Conservation (phyloP, 164 flowering plant species). For the Piper longum region DNA sequence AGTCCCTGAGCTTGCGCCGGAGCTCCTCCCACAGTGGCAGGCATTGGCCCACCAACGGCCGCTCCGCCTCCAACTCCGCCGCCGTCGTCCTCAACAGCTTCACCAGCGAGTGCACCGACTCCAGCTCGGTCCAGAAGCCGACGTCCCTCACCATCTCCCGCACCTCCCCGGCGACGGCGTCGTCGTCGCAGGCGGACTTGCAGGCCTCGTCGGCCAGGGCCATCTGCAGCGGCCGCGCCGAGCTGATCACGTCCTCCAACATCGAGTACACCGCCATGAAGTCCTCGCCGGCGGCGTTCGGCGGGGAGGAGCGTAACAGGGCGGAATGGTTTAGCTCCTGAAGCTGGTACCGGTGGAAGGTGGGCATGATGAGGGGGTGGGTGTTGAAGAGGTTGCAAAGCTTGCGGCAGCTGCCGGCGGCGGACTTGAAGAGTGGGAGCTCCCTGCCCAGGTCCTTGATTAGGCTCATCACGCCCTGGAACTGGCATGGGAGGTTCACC, state of each 20-base stretch:
- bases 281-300: background rate
- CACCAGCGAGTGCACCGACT: slow-evolving; percentile 5
- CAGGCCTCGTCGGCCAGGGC: background rate
- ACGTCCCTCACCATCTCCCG: background rate
- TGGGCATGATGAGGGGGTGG: background rate
- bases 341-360: background rate
- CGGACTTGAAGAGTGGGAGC: slow-evolving; percentile 9
- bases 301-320: background rate
- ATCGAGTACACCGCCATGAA: background rate
- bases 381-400: background rate
- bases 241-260: background rate
- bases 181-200: background rate
- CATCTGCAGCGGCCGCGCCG: background rate
- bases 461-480: slow-evolving; percentile 8
- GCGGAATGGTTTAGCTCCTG: background rate
- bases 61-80: slow-evolving; percentile 15
- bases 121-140: background rate
- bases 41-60: slow-evolving; percentile 19
- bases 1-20: slow-evolving; percentile 11
- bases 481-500: slow-evolving; percentile 20
- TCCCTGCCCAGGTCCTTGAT: slow-evolving; percentile 15
- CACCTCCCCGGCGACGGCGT: background rate
- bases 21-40: slow-evolving; percentile 19
- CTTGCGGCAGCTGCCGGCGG: background rate
- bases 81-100: slow-evolving; percentile 8